Evolutionary conservation across 345 rosid genomes (phyloP), one percentile per base, ranked within the genome.

Genomic region (Murraya koenigii): DNA sequence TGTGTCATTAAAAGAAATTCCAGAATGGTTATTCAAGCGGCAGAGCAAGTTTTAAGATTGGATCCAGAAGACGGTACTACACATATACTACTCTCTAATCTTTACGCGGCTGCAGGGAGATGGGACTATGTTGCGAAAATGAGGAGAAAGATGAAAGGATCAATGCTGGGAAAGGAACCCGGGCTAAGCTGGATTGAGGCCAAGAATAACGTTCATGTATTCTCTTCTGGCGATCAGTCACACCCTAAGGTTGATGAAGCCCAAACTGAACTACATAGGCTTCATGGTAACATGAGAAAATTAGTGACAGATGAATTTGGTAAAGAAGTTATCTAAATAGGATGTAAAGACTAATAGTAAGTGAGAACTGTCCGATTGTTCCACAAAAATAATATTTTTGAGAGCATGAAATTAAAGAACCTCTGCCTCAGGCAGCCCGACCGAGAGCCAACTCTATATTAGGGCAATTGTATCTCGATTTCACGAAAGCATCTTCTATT

Each of bases 181-280:
- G 98, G 92, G 55, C 64, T 90, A 68, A 95, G 97, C 84, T 95
- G 98, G 97, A 89, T 93, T 58, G 95, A 92, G 80, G 81, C 79
- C 69, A 80, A 81, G 81, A 86, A 87, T 78, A 77, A 54, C 56
- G 79, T 91, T 76, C 87, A 84, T 38, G 84, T 81, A 5, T 90
- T 93, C 80, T 78, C 88, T 66, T 91, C 97, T 4, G 92, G 90
- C 35, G 92, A 91, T 81, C 90, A 88, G 59, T 83, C 80, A 36
- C 90, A 87, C 75, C 79, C 83, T 6, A 54, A 54, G 49, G 68
- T 85, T 36, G 77, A 70, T 66, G 80, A 79, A 78, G 87, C 90
- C 70, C 82, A 84, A 81, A 77, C 80, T 35, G 93, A 88, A 77
- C 78, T 88, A 60, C 79, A 72, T 36, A 82, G 85, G 79, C 76